A percentile compares a stretch with the other conserved stretches of the same genome.
Conservation (phyloP, 2,329 filamentous ascomycete genomes). For the Aspergillus melleus region DNA sequence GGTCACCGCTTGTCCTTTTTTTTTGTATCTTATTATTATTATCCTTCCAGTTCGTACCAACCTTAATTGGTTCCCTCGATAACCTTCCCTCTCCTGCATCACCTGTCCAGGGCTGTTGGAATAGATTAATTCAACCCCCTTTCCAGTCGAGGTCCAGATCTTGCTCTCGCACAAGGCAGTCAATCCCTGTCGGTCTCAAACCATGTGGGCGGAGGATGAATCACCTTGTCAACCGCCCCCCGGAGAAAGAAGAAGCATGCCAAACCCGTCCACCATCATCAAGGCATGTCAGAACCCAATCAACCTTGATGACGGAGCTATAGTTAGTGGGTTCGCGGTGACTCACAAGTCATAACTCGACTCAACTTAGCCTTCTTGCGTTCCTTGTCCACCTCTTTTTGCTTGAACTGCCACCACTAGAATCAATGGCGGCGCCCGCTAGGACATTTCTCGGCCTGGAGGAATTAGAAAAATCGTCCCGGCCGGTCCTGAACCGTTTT, state of each 20-base stretch:
- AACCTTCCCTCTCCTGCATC: too few relatives aligned
- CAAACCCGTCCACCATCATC: neutral
- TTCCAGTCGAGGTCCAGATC: neutral
- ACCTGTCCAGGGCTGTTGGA: neutral
- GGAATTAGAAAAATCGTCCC: neutral
- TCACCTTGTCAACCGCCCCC: neutral
- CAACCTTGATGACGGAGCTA: neutral
- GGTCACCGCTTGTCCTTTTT: constrained; percentile 10
- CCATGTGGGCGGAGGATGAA: neutral
- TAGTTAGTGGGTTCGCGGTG: neutral
- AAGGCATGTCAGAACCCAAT: neutral
- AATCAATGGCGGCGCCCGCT: neutral
- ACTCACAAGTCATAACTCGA: neutral
- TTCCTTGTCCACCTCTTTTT: neutral
- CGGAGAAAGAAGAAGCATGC: neutral
- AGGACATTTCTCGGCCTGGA: neutral
- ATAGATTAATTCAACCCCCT: neutral
- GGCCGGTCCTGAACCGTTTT: neutral
- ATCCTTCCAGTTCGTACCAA: neutral
- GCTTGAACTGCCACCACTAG: neutral
- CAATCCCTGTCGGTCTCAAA: neutral
- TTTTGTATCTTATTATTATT: neutral
- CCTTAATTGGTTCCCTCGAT: neutral
- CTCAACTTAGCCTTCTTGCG: neutral
- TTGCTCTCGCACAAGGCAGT: neutral